Percentiles rank a stretch among this genome's conserved stretches.
Evolutionary conservation across 352 stramenopile species (phyloP).

Genomic region (Thraustochytrium striatum): DNA sequence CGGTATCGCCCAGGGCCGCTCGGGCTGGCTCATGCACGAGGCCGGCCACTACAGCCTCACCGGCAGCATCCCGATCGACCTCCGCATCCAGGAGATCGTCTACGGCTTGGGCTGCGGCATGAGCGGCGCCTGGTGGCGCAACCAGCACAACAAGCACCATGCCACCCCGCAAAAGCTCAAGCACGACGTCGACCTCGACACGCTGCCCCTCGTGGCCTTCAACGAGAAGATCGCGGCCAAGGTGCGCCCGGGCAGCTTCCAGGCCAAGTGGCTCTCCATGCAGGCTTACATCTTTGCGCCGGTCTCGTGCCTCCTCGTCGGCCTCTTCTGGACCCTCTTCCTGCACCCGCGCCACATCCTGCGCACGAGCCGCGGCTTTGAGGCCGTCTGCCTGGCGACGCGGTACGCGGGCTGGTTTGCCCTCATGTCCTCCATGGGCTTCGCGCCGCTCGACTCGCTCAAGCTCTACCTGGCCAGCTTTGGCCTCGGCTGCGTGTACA

Average conservation of each 20-base stretch:
- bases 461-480: constrained; percentile 45
- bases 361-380: constrained; percentile 16
- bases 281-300: constrained; percentile 51
- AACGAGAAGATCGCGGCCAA: constrained; percentile 76
- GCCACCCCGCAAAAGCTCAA: constrained; percentile 90
- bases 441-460: constrained; percentile 30
- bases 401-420: constrained; percentile 19
- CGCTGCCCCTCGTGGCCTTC: constrained; percentile 95
- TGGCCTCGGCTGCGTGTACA: constrained; percentile 50
- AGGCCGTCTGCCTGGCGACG: constrained; percentile 10
- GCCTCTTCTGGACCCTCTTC: constrained; percentile 51
- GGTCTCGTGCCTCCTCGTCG: constrained; percentile 50
- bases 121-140: constrained; percentile 76
- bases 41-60: constrained; percentile 54
- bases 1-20: constrained; percentile 49
- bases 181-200: constrained; percentile 97
- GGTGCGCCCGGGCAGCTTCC: background rate
- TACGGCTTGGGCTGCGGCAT: constrained; percentile 69
- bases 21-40: constrained; percentile 56
- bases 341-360: constrained; percentile 53
- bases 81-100: constrained; percentile 44
- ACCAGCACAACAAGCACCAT: constrained; percentile 97
- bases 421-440: constrained; percentile 14
- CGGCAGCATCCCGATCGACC: constrained; percentile 50
- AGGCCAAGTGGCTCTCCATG: constrained; percentile 48